Conservation (phyloP, 805 yeast genomes). For the Zygotorulaspora chibaensis region DNA sequence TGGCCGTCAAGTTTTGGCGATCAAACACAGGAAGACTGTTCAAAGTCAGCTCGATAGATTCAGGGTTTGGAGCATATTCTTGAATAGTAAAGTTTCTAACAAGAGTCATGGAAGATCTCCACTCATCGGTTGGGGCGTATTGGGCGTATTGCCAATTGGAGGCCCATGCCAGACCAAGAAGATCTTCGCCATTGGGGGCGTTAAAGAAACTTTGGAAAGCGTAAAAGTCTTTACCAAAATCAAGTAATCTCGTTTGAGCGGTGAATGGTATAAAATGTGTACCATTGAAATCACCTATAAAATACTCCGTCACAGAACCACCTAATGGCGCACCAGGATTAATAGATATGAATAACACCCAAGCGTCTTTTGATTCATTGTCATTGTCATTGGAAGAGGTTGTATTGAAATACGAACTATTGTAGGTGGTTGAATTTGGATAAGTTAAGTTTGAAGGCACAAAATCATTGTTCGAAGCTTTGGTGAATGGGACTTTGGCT, state of each 20-base stretch:
- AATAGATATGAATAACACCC: conserved; percentile 40
- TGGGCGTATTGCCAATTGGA: conserved; percentile 42
- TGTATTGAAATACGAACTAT: conserved; percentile 10
- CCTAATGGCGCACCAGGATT: conserved; percentile 43
- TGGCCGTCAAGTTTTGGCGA: conserved; percentile 1
- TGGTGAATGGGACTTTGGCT: conserved; percentile 30
- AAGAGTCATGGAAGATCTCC: conserved; percentile 38
- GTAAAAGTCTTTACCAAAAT: conserved; percentile 39
- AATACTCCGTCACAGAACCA: conserved; percentile 40
- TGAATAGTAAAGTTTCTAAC: conserved; percentile 32
- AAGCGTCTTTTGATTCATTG: conserved; percentile 20
- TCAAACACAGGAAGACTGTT: conserved; percentile 27
- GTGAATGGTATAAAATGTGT: conserved; percentile 34
- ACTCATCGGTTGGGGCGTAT: conserved; percentile 36
- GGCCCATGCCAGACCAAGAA: conserved; percentile 41
- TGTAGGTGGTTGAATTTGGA: conserved; percentile 4
- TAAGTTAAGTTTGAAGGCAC: conserved; percentile 6
- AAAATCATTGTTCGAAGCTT: conserved; percentile 4
- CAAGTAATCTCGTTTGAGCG: conserved; percentile 30
- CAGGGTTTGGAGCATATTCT: conserved; percentile 27
- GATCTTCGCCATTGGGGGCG: conserved; percentile 27
- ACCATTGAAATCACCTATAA: conserved; percentile 42
- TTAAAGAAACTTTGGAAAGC: conserved; percentile 38
- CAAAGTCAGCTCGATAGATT: conserved; percentile 17
- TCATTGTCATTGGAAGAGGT: conserved; percentile 6